These are phyloP conservation scores for Saccharomyces pastorianus DNA, from an alignment of 1,139 yeast species.

Conservation along the genomic window DNA sequence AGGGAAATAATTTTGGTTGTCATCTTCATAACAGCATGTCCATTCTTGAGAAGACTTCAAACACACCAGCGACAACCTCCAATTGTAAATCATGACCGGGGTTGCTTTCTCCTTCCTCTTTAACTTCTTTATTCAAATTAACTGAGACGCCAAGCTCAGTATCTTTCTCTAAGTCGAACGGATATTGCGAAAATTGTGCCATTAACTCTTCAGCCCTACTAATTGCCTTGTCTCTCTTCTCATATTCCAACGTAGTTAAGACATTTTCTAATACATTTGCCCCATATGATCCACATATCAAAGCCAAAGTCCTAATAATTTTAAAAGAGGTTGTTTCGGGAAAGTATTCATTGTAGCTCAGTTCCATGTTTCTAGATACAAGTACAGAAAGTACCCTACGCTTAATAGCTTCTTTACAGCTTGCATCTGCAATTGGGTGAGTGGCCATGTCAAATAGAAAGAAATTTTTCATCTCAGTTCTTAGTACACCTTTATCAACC, in stretches of 20 bases:
- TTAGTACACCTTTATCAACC: conserved; percentile 93
- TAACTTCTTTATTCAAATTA: conserved; percentile 63
- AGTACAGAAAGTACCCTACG: conserved; percentile 64
- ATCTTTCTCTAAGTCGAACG: conserved; percentile 52
- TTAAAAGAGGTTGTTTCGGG: conserved; percentile 64
- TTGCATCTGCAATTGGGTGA: conserved; percentile 85
- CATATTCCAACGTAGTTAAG: conserved; percentile 68
- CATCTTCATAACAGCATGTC: conserved; percentile 35
- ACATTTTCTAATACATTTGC: conserved; percentile 95
- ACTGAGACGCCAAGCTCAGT: conserved; percentile 67
- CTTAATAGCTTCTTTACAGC: conserved; percentile 71
- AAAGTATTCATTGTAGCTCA: conserved; percentile 48
- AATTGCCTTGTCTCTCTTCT: conserved; percentile 87
- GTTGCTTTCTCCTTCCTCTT: conserved; percentile 50
- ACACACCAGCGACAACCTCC: conserved; percentile 87
- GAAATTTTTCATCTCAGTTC: conserved; percentile 93
- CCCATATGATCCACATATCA: conserved; percentile 86
- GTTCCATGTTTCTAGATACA: conserved; percentile 55
- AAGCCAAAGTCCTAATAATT: conserved; percentile 67
- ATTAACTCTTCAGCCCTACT: conserved; percentile 87
- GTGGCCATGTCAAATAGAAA: conserved; percentile 97
- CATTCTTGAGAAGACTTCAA: conserved; percentile 42
- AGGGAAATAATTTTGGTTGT: no score
- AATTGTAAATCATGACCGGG: conserved; percentile 61
- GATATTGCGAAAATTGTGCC: conserved; percentile 74